Evolutionary conservation across 768 basidiomycete species (phyloP).

Genomic region (Ramaria sp.): DNA sequence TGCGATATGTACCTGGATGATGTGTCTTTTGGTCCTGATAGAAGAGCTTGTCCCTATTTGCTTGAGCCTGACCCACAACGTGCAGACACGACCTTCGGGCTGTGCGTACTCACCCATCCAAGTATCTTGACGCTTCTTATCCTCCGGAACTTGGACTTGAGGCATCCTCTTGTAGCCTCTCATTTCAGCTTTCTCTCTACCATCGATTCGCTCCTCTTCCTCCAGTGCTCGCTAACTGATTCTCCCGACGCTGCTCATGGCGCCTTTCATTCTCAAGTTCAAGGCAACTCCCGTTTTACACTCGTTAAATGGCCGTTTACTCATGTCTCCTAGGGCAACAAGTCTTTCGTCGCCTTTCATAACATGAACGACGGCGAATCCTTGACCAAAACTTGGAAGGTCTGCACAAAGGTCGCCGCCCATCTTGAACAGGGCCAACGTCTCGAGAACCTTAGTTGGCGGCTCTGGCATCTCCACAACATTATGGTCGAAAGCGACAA

Average conservation of each 20-base stretch:
- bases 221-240: constrained; percentile 6
- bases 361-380: constrained; percentile 78
- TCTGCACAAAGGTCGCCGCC: constrained; percentile 82
- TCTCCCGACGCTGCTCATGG: constrained; percentile 7
- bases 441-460: constrained; percentile 87
- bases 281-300: constrained; percentile 14
- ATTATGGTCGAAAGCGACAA: constrained; percentile 89
- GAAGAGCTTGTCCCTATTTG: neutral
- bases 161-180: constrained; percentile 4
- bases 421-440: constrained; percentile 86
- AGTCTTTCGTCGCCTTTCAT: constrained; percentile 89
- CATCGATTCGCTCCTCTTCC: constrained; percentile 7
- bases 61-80: neutral
- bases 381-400: constrained; percentile 88
- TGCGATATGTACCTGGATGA: too few relatives aligned
- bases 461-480: constrained; percentile 86
- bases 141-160: neutral
- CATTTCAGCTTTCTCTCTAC: constrained; percentile 3
- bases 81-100: neutral
- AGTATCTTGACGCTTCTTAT: neutral
- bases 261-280: constrained; percentile 24
- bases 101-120: neutral
- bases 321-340: constrained; percentile 55
- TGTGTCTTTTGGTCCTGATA: too few relatives aligned
- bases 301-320: constrained; percentile 2